Evolutionary conservation across 2,329 filamentous ascomycete genomes (phyloP).

Genomic region (Gliomastix tumulicola): DNA sequence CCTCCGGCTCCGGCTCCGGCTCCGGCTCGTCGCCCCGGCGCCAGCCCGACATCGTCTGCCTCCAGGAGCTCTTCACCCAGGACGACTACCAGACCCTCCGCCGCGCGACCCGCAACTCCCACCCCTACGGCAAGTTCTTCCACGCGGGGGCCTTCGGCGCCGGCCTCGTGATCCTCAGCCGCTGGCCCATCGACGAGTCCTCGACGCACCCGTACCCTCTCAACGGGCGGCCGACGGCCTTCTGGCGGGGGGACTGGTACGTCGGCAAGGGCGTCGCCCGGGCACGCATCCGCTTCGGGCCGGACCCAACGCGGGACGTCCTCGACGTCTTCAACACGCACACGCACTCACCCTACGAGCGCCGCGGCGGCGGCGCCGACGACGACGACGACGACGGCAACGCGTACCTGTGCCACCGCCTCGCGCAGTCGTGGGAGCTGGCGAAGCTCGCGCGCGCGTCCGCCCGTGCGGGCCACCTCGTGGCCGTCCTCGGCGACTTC

Average conservation of each 20-base stretch:
- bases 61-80: conserved; percentile 93
- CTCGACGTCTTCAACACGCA: conserved; percentile 85
- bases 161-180: conserved; percentile 80
- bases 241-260: conserved; percentile 93
- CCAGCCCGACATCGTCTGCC: conserved; percentile 85
- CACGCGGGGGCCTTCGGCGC: conserved; percentile 82
- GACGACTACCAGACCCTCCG: conserved; percentile 77
- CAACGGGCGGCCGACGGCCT: conserved; percentile 87
- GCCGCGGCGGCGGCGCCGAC: conserved; percentile 63
- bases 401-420: conserved; percentile 84
- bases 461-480: conserved; percentile 72
- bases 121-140: conserved; percentile 93
- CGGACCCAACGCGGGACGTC: conserved; percentile 54
- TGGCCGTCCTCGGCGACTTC: conserved; percentile 86
- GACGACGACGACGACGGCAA: conserved; percentile 66
- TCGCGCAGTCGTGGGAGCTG: conserved; percentile 91
- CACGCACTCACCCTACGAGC: conserved; percentile 83
- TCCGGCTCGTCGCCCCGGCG: too few species aligned
- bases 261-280: conserved; percentile 91
- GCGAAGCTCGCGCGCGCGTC: conserved; percentile 82
- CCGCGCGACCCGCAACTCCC: conserved; percentile 60
- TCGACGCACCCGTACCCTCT: conserved; percentile 83
- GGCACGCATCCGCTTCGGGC: conserved; percentile 69
- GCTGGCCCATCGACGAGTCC: conserved; percentile 88
- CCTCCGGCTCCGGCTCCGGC: too few species aligned